These are phyloP conservation scores for Ilex paraguariensis DNA, from an alignment of 305 asterid genomes.

Conservation along the genomic window DNA sequence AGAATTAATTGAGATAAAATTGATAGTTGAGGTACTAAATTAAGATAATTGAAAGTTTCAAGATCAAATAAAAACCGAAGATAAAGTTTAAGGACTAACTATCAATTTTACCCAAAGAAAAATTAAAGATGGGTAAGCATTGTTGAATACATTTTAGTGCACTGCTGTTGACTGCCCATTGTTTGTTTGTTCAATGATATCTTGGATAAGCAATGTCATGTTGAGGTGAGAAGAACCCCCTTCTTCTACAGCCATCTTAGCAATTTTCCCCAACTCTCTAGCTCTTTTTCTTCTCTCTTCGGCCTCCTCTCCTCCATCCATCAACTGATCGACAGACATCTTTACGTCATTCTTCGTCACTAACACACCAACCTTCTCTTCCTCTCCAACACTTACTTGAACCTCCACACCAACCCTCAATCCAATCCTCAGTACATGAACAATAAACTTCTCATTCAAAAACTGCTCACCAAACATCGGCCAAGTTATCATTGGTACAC, in stretches of 20 bases:
- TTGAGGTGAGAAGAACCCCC: too few relatives aligned
- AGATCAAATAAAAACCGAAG: too few relatives aligned
- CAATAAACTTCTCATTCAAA: conserved; percentile 34
- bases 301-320: conserved; percentile 9
- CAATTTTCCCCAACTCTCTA: conserved; percentile 6
- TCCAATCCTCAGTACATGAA: conserved; percentile 33
- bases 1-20: too few relatives aligned
- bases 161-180: too few relatives aligned
- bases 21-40: too few relatives aligned
- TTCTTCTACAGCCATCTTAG: neutral
- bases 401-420: conserved; percentile 37
- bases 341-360: conserved; percentile 6
- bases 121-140: neutral
- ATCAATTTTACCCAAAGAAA: too few relatives aligned
- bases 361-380: conserved; percentile 19
- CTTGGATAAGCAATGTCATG: too few relatives aligned
- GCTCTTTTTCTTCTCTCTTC: conserved; percentile 6
- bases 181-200: too few relatives aligned
- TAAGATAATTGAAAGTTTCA: too few relatives aligned
- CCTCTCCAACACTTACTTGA: conserved; percentile 33
- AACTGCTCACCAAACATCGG: conserved; percentile 52
- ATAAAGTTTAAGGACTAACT: neutral
- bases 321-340: neutral
- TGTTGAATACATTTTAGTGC: too few relatives aligned
- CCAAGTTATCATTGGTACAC: conserved; percentile 54